Evolutionary conservation across 176 grass and related monocot species (phyloP).

Genomic region (Raddia distichophylla): DNA sequence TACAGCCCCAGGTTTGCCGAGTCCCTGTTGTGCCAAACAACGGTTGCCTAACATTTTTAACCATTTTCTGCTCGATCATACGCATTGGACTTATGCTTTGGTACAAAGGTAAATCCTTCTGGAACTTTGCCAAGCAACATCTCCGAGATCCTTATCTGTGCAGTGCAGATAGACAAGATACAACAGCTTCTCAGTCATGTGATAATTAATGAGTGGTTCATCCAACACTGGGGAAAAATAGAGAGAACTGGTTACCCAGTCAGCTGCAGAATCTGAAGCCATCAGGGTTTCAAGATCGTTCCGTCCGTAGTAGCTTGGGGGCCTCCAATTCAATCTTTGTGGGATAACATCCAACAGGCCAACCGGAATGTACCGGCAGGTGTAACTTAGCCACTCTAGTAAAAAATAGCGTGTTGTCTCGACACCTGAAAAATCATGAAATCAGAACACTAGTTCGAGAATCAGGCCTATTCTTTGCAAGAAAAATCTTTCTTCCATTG

Average conservation of each 20-base stretch:
- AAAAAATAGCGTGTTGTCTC: conserved; percentile 93
- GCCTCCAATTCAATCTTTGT: conserved; percentile 85
- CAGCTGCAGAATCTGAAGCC: conserved; percentile 91
- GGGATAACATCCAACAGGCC: conserved; percentile 85
- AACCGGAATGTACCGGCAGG: conserved; percentile 75
- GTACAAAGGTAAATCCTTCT: conserved; percentile 80
- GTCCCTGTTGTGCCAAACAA: not conserved
- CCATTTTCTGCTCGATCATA: conserved; percentile 94
- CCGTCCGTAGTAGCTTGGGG: conserved; percentile 74
- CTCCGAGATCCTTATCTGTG: conserved; percentile 88
- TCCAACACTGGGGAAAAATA: not conserved
- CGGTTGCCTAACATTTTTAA: conserved; percentile 6
- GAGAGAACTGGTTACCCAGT: conserved; percentile 63
- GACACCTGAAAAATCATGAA: conserved; percentile 53
- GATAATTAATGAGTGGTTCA: too few species aligned
- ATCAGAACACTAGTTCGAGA: not conserved
- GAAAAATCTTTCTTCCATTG: not conserved
- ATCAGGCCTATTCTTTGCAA: not conserved
- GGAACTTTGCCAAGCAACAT: conserved; percentile 92
- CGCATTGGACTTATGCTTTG: conserved; percentile 92
- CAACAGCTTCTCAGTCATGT: conserved; percentile 16
- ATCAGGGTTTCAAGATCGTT: conserved; percentile 95
- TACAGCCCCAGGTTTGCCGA: not conserved
- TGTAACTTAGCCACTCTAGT: conserved; percentile 92
- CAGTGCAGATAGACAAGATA: not conserved